Evolutionary conservation across 306 rosid species (phyloP), one percentile per base, ranked within the genome.

Genomic region (Acacia acuminata): DNA sequence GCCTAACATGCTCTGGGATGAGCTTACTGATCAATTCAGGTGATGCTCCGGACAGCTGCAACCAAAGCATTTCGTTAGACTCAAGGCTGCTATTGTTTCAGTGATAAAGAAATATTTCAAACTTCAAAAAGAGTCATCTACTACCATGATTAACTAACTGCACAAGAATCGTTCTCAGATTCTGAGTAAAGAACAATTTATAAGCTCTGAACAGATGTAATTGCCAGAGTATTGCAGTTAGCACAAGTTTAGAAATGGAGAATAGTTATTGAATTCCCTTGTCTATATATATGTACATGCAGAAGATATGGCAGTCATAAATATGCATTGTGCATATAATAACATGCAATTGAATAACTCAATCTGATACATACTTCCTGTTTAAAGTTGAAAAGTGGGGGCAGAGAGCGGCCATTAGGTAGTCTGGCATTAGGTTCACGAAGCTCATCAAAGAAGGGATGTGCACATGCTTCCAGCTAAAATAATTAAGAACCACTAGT

Each of bases 401-500:
- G 98, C 89, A 93, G 85, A 2, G 87, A 91, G 77, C 96, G 97
- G 24, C 98, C 97, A 88, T 87, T 93, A 17, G 98, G 96, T 51
- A 95, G 92, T 45, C 96, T 91, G 63, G 92, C 91, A 77, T 89
- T 93, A 63, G 97, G 94, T 40, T 92, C 98, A 47, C 98, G 97
- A 36, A 95, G 98, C 85, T 93, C 99, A 27, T 95, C 96, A 77
- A 95, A 95, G 90, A 95, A 95, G 47, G 98, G 88, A 82, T 95
- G 99, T 3, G 94, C 84, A 85, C 97, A 90, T 73, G 98, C 99
- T 89, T 95, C 98, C 80, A 95, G 90, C 99, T 95, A 94, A 79
- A 78, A 70, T 68, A 68, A 53, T 63, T 67, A 65, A 77, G 82
- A 87, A 42, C 15, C 81, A 78, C 51, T 43, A 13, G 77, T 73